phyloP scores from a whole-genome alignment of 345 rosid genomes.

The Acer negundo region DNA sequence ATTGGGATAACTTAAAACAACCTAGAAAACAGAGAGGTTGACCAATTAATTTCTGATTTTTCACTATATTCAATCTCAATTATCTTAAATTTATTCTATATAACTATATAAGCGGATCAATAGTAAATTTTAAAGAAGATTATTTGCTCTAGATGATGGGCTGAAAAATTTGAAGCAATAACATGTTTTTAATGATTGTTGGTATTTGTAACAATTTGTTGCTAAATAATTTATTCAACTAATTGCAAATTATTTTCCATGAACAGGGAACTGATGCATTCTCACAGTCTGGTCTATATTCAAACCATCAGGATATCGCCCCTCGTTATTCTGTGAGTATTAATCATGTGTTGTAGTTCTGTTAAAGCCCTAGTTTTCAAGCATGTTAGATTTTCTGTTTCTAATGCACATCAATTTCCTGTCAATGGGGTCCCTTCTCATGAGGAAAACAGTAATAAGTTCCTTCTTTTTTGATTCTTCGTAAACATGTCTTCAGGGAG shows the following conservation, averaged over 20 bases:
- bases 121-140: too few relatives aligned
- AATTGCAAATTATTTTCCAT: slow-evolving; percentile 5
- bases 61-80: not conserved
- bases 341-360: not conserved
- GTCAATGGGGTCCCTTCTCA: not conserved
- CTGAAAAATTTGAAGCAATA: not conserved
- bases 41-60: not conserved
- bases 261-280: slow-evolving; percentile 88
- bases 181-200: not conserved
- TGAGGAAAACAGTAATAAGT: not conserved
- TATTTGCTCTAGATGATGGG: not conserved
- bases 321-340: slow-evolving; percentile 89
- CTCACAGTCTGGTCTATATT: slow-evolving; percentile 91
- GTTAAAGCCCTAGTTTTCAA: not conserved
- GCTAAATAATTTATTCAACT: not conserved
- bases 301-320: slow-evolving; percentile 95
- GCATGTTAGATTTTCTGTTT: not conserved
- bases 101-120: too few relatives aligned
- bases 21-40: not conserved
- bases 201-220: not conserved
- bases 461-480: slow-evolving; percentile 1
- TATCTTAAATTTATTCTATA: not conserved
- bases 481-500: slow-evolving; percentile 53
- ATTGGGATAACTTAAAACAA: not conserved
- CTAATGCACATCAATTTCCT: not conserved